Base-by-base conservation (phyloP, 257 asterid genomes). In the Schizonepeta tenuifolia region DNA sequence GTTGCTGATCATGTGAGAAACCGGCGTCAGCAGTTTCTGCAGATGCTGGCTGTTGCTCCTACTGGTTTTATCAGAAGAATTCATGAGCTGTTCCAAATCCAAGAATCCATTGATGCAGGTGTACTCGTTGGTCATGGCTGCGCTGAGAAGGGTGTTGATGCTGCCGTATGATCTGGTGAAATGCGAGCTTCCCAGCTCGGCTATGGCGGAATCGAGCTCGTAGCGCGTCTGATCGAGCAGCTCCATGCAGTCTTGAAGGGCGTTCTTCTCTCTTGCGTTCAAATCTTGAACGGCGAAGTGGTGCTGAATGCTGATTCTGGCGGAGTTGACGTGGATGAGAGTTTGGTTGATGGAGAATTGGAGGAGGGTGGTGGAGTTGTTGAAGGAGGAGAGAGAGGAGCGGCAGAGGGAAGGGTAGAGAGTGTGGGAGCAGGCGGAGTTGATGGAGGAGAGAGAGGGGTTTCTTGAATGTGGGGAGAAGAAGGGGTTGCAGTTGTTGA, bases 61-160 rank as follows among this genome's bases (percentile, higher is more conserved):
- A 20, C 75, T 78, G n/a, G 9, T 73, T 18, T 3, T 41, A 15
- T 13, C 53, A 20, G 50, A 58, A 20, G 50, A 58, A 55, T 56
- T 79, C 26, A 75, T 79, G 33, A 75, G 47, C n/a, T 72, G 80
- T 54, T 84, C 88, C 70, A 84, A 65, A 22, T 89, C 90, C 21
- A 82, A 73, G 58, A 89, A 84, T 49, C 96, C 96, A 50, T 81
- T 78, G n/a, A 89, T 79, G 86, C 96, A 89, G n/a, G 96, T 79
- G 44, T 83, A 71, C 57, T 83, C 86, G 41, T 89, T 87, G 0
- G 92, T 87, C 92, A 89, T 89, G 14, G 94, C 92, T 17, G 89
- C 94, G 31, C 96, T 89, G 35, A 87, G 41, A 18, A 84, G 91
- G 74, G 90, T 81, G 58, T 82, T 83, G 84, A 85, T 69, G 46